Base-by-base conservation (phyloP, 805 yeast species). In the Scheffersomyces spartinae region DNA sequence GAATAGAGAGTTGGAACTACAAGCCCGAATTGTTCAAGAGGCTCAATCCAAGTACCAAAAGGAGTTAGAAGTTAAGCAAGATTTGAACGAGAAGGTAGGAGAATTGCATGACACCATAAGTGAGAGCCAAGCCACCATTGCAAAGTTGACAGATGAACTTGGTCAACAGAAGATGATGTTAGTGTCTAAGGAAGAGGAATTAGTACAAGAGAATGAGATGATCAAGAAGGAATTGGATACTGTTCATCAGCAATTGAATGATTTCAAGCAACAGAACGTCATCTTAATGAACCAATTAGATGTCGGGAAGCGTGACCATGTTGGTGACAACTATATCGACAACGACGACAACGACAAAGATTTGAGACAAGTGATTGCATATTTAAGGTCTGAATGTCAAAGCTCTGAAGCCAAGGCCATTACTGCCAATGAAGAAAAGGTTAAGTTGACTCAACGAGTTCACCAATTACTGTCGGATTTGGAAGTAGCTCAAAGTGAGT, bases 361-460 rank as follows among this genome's bases (percentile, higher is more conserved):
- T 32, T 45, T 49, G 32, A 51, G 50, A 33, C 74, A 75, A 34
- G 63, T 83, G 15, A 52, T 84, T 18, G 44, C 62, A 2, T 74
- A 67, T 39, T 54, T 84, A 30, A 74, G 86, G 23, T 71, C 77
- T 33, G 93, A 82, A 36, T 79, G 76, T 40, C 94, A 84, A 34
- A 58, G 75, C 4, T 61, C 74, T 1, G 76, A 72, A 24, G 64
- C 73, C 6, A 79, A 74, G 38, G 53, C 40, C 3, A 12, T 33
- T 1, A 32, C 37, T 7, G 34, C 47, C 13, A 44, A 51, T 7
- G 69, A 72, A 30, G 91, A 80, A 37, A 63, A 64, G 29, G 59
- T 55, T 18, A 55, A 68, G 19, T 49, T 74, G 15, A 64, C 69
- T 33, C 70, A 68, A 31, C 62, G n/a, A n/a, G n/a, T n/a, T n/a